Percentiles rank a stretch among this genome's conserved stretches.
Conservation (phyloP, 164 flowering plant species). For the Echeveria elegans region DNA sequence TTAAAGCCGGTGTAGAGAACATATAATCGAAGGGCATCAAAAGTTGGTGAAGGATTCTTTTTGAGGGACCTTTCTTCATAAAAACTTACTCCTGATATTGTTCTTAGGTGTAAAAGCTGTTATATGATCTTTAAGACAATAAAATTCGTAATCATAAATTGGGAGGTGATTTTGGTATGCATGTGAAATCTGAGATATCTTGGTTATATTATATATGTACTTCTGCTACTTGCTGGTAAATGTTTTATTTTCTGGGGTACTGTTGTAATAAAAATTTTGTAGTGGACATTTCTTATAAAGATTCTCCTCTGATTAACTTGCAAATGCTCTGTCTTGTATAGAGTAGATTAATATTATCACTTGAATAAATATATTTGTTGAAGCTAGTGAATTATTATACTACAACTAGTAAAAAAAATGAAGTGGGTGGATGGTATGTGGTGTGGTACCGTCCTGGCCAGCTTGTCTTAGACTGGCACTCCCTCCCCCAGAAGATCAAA, state of each 20-base stretch:
- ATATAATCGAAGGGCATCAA: background rate
- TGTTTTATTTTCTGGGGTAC: background rate
- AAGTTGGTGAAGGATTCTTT: slow-evolving; percentile 5
- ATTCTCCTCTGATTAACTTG: background rate
- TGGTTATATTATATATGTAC: background rate
- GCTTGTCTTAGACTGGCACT: slow-evolving; percentile 6
- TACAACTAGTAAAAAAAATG: background rate
- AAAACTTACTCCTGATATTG: background rate
- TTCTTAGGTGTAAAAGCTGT: background rate
- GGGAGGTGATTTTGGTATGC: background rate
- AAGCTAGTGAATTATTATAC: background rate
- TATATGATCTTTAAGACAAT: background rate
- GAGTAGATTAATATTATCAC: background rate
- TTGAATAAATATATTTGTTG: background rate
- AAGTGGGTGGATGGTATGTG: slow-evolving; percentile 4
- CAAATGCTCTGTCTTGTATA: background rate
- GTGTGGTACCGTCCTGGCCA: slow-evolving; percentile 2
- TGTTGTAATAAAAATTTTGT: background rate
- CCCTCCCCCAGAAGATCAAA: background rate
- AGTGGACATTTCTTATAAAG: background rate
- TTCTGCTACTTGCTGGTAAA: background rate
- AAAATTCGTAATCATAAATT: background rate
- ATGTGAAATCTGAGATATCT: too few species aligned
- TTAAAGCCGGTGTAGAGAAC: background rate
- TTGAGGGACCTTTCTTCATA: background rate